Percentiles rank a stretch among this genome's conserved stretches.
These are phyloP conservation scores for Pelargonium nanum DNA, from an alignment of 345 rosid species.

Conservation along the genomic window DNA sequence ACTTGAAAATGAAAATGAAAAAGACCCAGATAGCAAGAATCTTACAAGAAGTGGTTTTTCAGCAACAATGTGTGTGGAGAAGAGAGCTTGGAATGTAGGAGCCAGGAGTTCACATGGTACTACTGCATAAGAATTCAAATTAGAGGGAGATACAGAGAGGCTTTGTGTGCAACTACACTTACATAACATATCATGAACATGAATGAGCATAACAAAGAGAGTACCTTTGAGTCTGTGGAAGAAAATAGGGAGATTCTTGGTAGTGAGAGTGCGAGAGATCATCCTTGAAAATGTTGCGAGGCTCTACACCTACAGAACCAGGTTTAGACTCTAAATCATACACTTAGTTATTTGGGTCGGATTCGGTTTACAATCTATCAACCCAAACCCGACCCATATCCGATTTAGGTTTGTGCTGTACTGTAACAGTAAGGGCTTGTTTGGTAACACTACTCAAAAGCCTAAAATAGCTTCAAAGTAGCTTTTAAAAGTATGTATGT, in stretches of 20 bases:
- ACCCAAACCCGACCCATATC: too few relatives aligned
- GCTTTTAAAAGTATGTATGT: too few relatives aligned
- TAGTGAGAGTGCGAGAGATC: conserved; percentile 13
- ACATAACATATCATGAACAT: neutral
- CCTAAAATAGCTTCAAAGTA: too few relatives aligned
- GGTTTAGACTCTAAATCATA: too few relatives aligned
- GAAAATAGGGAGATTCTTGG: conserved; percentile 13
- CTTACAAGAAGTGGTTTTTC: conserved; percentile 69
- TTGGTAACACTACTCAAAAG: too few relatives aligned
- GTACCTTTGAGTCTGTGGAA: conserved; percentile 19
- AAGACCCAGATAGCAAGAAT: neutral
- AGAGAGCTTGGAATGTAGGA: conserved; percentile 30
- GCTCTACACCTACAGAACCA: too few relatives aligned
- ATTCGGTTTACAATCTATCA: too few relatives aligned
- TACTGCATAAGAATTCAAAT: conserved; percentile 20
- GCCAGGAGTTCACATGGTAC: conserved; percentile 18
- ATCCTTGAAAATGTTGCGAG: conserved; percentile 12
- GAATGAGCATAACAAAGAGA: neutral
- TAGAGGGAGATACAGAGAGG: neutral
- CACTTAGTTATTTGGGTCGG: too few relatives aligned
- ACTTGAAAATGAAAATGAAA: neutral
- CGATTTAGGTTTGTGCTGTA: too few relatives aligned
- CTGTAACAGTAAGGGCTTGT: too few relatives aligned
- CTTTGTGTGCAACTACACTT: conserved; percentile 7
- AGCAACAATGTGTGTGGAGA: conserved; percentile 54